phyloP scores from a whole-genome alignment of 495 filamentous ascomycete species.

The Hypomontagnella monticulosa region DNA sequence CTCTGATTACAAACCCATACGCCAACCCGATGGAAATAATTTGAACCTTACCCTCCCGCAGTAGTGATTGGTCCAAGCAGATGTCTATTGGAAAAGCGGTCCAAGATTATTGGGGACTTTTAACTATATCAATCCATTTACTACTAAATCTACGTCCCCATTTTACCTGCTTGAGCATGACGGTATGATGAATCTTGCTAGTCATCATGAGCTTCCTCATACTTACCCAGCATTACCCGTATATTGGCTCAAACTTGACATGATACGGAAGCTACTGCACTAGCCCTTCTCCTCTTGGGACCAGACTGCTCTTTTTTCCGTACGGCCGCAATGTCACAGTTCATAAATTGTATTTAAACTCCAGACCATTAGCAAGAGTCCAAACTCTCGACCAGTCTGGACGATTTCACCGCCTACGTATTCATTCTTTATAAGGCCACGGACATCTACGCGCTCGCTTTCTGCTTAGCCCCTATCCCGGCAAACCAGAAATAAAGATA shows the following conservation, averaged over 20 bases:
- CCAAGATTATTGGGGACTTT: neutral
- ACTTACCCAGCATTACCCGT: neutral
- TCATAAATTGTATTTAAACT: conserved; percentile 21
- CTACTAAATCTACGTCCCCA: neutral
- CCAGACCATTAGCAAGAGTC: neutral
- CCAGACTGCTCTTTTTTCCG: neutral
- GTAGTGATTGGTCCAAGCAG: neutral
- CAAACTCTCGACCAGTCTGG: conserved; percentile 1
- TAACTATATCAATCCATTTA: neutral
- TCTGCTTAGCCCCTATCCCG: neutral
- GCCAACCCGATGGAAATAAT: too few species aligned
- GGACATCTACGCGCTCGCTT: neutral
- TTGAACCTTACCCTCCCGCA: neutral
- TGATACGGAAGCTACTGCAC: neutral
- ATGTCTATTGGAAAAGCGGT: neutral
- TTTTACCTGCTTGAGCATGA: conserved; percentile 22
- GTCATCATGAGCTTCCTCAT: conserved; percentile 1
- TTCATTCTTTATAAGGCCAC: conserved; percentile 25
- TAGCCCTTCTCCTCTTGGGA: conserved; percentile 2
- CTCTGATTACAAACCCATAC: too few species aligned
- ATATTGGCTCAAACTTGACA: conserved; percentile 17
- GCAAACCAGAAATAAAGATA: neutral
- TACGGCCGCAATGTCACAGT: conserved; percentile 1
- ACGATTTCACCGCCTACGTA: neutral
- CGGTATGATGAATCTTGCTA: conserved; percentile 14